phyloP scores from a whole-genome alignment of 2,329 filamentous ascomycete genomes.

The Emydomyces testavorans region DNA sequence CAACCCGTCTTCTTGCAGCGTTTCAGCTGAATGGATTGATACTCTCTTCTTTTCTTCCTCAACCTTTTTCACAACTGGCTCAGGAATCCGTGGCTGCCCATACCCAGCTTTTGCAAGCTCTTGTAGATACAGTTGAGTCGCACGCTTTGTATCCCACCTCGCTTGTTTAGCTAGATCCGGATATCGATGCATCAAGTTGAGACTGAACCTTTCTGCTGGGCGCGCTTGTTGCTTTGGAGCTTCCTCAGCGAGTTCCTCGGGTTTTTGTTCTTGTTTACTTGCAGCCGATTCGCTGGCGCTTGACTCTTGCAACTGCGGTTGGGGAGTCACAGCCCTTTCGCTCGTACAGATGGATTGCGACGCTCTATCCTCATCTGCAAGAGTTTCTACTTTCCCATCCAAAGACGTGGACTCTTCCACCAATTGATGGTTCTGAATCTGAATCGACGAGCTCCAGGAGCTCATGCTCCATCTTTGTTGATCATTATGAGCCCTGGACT shows the following conservation, averaged over 20 bases:
- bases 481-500: conserved; percentile 9
- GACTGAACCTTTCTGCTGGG: conserved; percentile 11
- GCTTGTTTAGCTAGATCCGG: conserved; percentile 44
- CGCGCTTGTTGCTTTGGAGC: neutral
- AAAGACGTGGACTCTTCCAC: neutral
- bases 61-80: conserved; percentile 1
- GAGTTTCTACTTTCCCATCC: conserved; percentile 2
- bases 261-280: neutral
- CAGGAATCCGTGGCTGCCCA: conserved; percentile 18
- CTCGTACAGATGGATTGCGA: neutral
- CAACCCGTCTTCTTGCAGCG: conserved; percentile 20
- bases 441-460: conserved; percentile 35
- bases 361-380: conserved; percentile 9
- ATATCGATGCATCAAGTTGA: conserved; percentile 27
- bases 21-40: neutral
- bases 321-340: conserved; percentile 9
- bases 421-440: conserved; percentile 20
- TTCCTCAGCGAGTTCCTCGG: neutral
- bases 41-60: conserved; percentile 4
- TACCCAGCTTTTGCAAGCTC: conserved; percentile 32
- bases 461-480: conserved; percentile 34
- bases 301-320: conserved; percentile 3
- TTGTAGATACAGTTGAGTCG: conserved; percentile 45
- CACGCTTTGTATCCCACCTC: conserved; percentile 44
- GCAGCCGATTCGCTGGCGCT: neutral